Conservation (phyloP, 495 filamentous ascomycete genomes). For the Aspergillus kassunensis region DNA sequence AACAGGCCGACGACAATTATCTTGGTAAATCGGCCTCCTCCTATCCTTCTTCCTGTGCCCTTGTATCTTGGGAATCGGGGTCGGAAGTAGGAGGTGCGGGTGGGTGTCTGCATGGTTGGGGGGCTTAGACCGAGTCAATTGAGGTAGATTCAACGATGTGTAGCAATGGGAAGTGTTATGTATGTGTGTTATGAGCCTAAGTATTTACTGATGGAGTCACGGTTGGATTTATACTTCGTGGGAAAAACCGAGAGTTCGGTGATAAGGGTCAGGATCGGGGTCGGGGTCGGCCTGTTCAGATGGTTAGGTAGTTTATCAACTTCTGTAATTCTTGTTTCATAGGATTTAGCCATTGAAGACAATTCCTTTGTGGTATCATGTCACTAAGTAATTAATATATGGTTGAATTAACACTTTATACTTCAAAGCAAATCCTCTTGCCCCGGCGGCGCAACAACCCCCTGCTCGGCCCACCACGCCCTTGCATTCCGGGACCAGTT, state of each 20-base stretch:
- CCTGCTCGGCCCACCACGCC: background rate
- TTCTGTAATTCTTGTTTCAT: no score
- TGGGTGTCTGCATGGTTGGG: background rate
- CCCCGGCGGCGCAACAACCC: background rate
- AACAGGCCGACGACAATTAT: background rate
- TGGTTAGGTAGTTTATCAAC: no score
- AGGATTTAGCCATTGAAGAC: no score
- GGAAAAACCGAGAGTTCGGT: background rate
- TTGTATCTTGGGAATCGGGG: background rate
- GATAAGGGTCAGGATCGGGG: background rate
- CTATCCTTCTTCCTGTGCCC: background rate
- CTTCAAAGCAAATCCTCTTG: background rate
- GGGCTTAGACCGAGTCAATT: background rate
- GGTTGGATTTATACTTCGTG: background rate
- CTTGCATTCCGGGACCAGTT: background rate
- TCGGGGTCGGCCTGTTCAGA: background rate
- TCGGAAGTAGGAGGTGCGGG: background rate
- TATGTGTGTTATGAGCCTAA: background rate
- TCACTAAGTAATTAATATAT: background rate
- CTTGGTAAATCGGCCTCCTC: background rate
- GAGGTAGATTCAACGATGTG: background rate
- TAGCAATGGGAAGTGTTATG: background rate
- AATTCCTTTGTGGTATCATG: no score
- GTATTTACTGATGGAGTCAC: background rate
- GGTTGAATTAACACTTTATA: background rate